Evolutionary conservation across 2,329 filamentous ascomycete species (phyloP), one percentile per base, ranked within the genome.

Genomic region (Colletotrichum eremochloae): DNA sequence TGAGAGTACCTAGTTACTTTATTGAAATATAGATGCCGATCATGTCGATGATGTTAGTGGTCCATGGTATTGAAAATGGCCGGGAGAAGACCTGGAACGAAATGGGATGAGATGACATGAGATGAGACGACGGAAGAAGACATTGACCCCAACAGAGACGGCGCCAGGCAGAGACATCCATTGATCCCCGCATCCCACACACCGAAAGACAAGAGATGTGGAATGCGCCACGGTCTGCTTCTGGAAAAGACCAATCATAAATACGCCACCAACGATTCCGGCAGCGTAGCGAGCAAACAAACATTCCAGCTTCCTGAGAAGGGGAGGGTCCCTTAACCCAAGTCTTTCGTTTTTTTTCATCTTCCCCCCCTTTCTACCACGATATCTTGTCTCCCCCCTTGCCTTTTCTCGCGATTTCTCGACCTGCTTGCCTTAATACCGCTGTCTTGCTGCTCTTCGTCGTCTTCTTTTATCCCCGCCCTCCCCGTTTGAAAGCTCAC

Each of bases 201-300:
- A 46, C 50, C 18, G 18, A 70, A 61, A 42, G 42, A 63, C 33
- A 33, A 56, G 62, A 53, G 38, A 33, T 11, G 18, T 36, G 36
- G 44, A 48, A 55, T 48, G 68, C 72, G 68, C 68, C 64, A 72
- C 64, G 52, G 56, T 36, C 61, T 70, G 67, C 44, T 68, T 60
- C 44, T 48, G 60, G 63, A 36, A 33, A 60, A 40, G 57, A 14
- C 73, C 68, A 75, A 75, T 74, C 71, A 74, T 42, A 29, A 36
- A 33, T 52, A 48, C 67, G 55, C 63, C 64, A 72, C 73, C 68
- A 69, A 70, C 72, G 63, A 58, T 70, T 74, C 72, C 72, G 74
- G 74, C 57, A 75, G 68, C 71, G 46, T 31, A 44, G 44, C 18
- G 61, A 63, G 69, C 66, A 72, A 71, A 71, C 71, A 71, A 57